Percentiles rank a stretch among this genome's conserved stretches.
phyloP scores from a whole-genome alignment of 2,329 filamentous ascomycete genomes.

The Chalara sp. region DNA sequence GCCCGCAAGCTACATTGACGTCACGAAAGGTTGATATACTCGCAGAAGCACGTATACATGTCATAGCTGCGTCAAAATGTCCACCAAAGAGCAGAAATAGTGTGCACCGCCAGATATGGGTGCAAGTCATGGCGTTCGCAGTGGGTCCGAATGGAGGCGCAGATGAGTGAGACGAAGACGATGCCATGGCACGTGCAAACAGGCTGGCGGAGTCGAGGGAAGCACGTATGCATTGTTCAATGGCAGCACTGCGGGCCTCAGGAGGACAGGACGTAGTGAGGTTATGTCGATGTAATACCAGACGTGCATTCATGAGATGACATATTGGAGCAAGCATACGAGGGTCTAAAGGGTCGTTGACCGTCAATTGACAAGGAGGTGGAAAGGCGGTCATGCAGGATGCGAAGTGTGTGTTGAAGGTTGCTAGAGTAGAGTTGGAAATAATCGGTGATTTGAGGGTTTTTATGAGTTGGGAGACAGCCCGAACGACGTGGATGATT shows the following conservation, averaged over 20 bases:
- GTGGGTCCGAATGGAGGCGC: conserved; percentile 26
- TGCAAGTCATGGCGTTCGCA: conserved; percentile 67
- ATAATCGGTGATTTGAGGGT: conserved; percentile 63
- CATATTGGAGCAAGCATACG: conserved; percentile 68
- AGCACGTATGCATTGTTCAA: conserved; percentile 69
- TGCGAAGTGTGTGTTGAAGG: conserved; percentile 75
- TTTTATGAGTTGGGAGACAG: conserved; percentile 67
- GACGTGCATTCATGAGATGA: conserved; percentile 74
- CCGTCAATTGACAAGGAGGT: conserved; percentile 60
- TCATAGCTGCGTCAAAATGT: conserved; percentile 64
- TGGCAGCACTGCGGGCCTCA: conserved; percentile 60
- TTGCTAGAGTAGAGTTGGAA: conserved; percentile 59
- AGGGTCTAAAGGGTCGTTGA: conserved; percentile 60
- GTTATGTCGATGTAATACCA: conserved; percentile 85
- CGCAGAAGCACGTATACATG: conserved; percentile 65
- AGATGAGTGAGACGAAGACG: conserved; percentile 25
- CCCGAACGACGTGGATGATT: conserved; percentile 74
- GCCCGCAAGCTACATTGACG: conserved; percentile 71
- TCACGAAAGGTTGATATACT: conserved; percentile 66
- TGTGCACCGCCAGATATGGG: conserved; percentile 81
- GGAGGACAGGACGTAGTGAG: conserved; percentile 63
- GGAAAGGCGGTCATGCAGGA: conserved; percentile 72
- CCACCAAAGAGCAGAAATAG: conserved; percentile 72
- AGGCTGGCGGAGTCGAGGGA: conserved; percentile 74
- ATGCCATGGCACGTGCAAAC: conserved; percentile 58